Base-by-base conservation (phyloP, 805 yeast genomes). In the Jamesozyma piceae region DNA sequence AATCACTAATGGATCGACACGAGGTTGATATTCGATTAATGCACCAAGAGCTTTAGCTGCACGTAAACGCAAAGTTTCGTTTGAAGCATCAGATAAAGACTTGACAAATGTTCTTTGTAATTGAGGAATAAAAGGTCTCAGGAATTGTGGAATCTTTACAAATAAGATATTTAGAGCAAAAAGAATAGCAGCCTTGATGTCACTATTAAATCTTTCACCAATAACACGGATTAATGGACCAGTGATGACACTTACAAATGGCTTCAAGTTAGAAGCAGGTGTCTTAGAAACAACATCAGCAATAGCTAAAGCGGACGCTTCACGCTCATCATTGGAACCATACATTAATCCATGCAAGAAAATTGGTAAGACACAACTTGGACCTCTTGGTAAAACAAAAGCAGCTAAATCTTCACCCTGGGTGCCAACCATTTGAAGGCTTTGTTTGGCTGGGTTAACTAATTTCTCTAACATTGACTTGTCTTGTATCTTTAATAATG, bases 161-260 rank as follows among this genome's bases (percentile, higher is more conserved):
- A 92, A 78, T 57, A 94, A 68, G 49, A 75, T 75, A 57, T 82
- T 83, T 62, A 94, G 73, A 1, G 97, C 95, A 48, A 74, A 72
- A 56, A 92, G 71, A 52, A 94, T 90, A n/a, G 95, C 95, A 30
- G 95, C 81, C 71, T 92, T 92, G 53, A 92, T 86, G 52, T 88
- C 95, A 47, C 95, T 74, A 15, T 81, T 75, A 51, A 86, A 90
- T 63, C 95, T 79, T 64, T 92, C 99, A 57, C 99, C 98, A 58
- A 90, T 85, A 43, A 90, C 95, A 72, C 99, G 87, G 65, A 92
- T 92, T 58, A 92, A 73, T 32, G 98, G 98, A 66, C 99, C 99
- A 22, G 96, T 89, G 49, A 94, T 86, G 22, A 79, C 78, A 8
- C 97, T 90, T 19, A 94, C 95, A 64, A 80, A 85, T 28, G 95